A percentile compares a stretch with the other conserved stretches of the same genome.
These are phyloP conservation scores for Nyctanthes arbortristis DNA, from an alignment of 257 asterid genomes.

Conservation along the genomic window DNA sequence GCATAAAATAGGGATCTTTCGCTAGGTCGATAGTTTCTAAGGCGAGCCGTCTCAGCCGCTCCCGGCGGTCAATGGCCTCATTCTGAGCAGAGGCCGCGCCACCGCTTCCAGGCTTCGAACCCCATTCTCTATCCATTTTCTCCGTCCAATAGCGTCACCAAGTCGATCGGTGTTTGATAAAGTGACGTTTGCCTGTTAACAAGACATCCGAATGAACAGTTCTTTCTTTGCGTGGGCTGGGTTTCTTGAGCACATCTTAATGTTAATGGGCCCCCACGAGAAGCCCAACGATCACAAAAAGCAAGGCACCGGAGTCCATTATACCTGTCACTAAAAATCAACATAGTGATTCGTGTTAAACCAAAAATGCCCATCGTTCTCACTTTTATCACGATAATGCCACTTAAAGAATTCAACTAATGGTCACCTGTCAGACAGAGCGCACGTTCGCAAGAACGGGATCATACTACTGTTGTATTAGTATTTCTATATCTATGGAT, in stretches of 20 bases:
- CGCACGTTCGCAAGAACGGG: too few species aligned
- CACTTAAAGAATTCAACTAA: too few species aligned
- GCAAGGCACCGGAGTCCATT: too few species aligned
- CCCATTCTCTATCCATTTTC: conserved; percentile 95
- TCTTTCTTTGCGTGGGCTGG: background rate
- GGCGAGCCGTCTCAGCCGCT: conserved; percentile 88
- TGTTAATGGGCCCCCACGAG: background rate
- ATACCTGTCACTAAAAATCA: too few species aligned
- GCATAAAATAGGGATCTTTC: conserved; percentile 97
- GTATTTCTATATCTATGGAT: too few species aligned
- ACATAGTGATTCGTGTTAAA: too few species aligned
- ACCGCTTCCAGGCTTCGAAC: conserved; percentile 99
- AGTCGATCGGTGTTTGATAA: background rate
- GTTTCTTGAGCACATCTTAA: background rate
- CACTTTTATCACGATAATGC: too few species aligned
- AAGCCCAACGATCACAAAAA: too few species aligned
- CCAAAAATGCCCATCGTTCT: too few species aligned
- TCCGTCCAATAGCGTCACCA: background rate
- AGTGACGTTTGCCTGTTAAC: too few species aligned
- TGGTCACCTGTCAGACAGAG: too few species aligned
- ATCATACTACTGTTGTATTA: too few species aligned
- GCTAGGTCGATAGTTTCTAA: conserved; percentile 94
- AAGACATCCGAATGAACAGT: background rate
- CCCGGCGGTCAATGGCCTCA: conserved; percentile 97
- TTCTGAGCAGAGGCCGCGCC: conserved; percentile 98